Base-by-base conservation (phyloP, 257 asterid species). In the Ilex aquifolium region DNA sequence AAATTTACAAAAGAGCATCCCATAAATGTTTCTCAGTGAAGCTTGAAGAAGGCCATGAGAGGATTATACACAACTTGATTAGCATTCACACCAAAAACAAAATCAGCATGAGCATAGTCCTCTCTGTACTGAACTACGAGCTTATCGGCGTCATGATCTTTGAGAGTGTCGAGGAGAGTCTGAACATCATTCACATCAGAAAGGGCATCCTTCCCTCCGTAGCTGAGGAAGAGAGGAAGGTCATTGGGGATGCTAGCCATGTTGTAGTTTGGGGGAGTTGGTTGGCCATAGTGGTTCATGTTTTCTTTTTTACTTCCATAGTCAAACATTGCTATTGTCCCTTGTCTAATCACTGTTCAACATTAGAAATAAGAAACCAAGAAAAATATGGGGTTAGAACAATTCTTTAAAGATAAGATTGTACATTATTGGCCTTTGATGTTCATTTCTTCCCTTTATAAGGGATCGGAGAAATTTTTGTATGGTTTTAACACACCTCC, bases 91-190 rank as follows among this genome's bases (percentile, higher is more conserved):
- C 69, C 90, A 54, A 60, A 59, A 31, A 78, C 77, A 64, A 82
- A 85, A 66, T 80, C 90, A 32, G 70, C 68, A 63, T 85, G 93
- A 49, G 89, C 87, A 72, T 80, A 85, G 30, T 80, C 69, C 15
- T 72, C 75, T 16, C 42, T 65, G 56, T 72, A 85, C n/a, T 57
- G 75, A 60, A 76, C 65, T 13, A 59, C 80, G 27, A 86, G 79
- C 75, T 72, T 85, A 64, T 80, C 82, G 0, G 73, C 68, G 1
- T 85, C 79, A 1, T 75, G 85, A 3, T 32, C 68, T 0, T 78
- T 75, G 9, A 85, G 74, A 6, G 58, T 5, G 2, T 57, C 65
- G 13, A 80, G 54, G 65, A 85, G 68, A 12, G 74, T 74, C 51
- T 78, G 72, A 65, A 85, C 89, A 44, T 85, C 93, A 7, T 66